Conservation (phyloP, 2,329 filamentous ascomycete species). For the Verticillium dahliae region DNA sequence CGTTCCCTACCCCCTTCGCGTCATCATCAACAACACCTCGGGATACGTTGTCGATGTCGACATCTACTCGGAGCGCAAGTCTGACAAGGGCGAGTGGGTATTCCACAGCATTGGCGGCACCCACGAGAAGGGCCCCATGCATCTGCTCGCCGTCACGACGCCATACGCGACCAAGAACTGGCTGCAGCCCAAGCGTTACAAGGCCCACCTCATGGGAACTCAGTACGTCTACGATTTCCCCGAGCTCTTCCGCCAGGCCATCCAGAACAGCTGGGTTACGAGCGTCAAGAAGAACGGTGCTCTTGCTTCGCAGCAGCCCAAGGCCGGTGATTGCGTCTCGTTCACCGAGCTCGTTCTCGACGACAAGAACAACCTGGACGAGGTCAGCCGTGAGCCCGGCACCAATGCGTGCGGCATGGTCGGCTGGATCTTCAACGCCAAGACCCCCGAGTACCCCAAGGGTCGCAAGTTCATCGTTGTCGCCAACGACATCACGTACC, state of each 20-base stretch:
- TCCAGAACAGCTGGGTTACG: constrained; percentile 88
- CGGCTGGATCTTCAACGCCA: constrained; percentile 91
- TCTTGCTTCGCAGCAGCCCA: constrained; percentile 74
- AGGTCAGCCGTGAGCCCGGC: constrained; percentile 90
- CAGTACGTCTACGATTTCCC: constrained; percentile 99
- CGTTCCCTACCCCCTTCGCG: constrained; percentile 82
- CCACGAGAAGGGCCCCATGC: constrained; percentile 92
- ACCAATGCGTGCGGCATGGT: constrained; percentile 98
- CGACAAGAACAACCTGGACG: constrained; percentile 83
- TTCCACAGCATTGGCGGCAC: constrained; percentile 97
- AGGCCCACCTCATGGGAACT: constrained; percentile 97
- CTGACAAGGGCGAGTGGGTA: constrained; percentile 95
- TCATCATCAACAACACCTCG: constrained; percentile 96
- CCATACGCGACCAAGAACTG: constrained; percentile 98
- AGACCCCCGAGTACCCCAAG: constrained; percentile 89
- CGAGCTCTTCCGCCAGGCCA: constrained; percentile 95
- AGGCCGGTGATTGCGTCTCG: constrained; percentile 84
- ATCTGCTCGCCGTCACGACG: constrained; percentile 81
- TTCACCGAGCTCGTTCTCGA: constrained; percentile 93
- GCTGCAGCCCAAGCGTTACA: constrained; percentile 98
- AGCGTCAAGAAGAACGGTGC: constrained; percentile 66
- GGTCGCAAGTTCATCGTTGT: constrained; percentile 92
- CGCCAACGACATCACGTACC: constrained; percentile 98
- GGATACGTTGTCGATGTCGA: constrained; percentile 97
- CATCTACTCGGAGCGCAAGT: constrained; percentile 95